These are phyloP conservation scores for Rubia peregrina DNA, from an alignment of 305 asterid genomes.

Conservation along the genomic window DNA sequence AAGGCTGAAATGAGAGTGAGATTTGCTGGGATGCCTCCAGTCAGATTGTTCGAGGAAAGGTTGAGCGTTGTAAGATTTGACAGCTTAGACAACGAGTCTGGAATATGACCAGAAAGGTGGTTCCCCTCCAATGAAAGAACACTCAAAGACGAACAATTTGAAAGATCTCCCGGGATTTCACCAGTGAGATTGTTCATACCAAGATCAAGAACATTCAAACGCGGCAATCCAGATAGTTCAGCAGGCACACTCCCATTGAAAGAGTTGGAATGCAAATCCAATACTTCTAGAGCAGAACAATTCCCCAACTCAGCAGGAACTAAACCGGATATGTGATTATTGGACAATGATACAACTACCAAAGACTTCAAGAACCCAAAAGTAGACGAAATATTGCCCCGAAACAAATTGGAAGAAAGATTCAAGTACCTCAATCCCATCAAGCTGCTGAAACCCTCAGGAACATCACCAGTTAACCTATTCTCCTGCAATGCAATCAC, in stretches of 20 bases:
- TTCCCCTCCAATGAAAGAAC: slow-evolving; percentile 36
- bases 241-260: slow-evolving; percentile 45
- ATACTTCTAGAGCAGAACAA: slow-evolving; percentile 45
- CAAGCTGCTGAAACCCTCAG: slow-evolving; percentile 64
- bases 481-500: slow-evolving; percentile 66
- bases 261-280: slow-evolving; percentile 46
- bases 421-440: slow-evolving; percentile 43
- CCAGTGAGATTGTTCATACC: slow-evolving; percentile 53
- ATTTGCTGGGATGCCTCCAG: slow-evolving; percentile 48
- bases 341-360: slow-evolving; percentile 51
- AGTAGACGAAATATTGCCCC: slow-evolving; percentile 49
- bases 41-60: slow-evolving; percentile 36
- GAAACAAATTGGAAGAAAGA: slow-evolving; percentile 57
- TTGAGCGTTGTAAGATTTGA: slow-evolving; percentile 27
- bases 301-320: slow-evolving; percentile 55
- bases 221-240: slow-evolving; percentile 40
- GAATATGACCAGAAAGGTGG: slow-evolving; percentile 35
- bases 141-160: slow-evolving; percentile 47
- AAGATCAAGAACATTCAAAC: slow-evolving; percentile 48
- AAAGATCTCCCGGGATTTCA: slow-evolving; percentile 46
- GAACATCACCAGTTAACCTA: slow-evolving; percentile 44
- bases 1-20: slow-evolving; percentile 37
- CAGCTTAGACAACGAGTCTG: slow-evolving; percentile 26
- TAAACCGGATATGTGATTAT: slow-evolving; percentile 46
- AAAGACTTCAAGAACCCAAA: slow-evolving; percentile 63